Percentiles rank a stretch among this genome's conserved stretches.
phyloP scores from a whole-genome alignment of 352 stramenopile species.

The Aphanomyces astaci region DNA sequence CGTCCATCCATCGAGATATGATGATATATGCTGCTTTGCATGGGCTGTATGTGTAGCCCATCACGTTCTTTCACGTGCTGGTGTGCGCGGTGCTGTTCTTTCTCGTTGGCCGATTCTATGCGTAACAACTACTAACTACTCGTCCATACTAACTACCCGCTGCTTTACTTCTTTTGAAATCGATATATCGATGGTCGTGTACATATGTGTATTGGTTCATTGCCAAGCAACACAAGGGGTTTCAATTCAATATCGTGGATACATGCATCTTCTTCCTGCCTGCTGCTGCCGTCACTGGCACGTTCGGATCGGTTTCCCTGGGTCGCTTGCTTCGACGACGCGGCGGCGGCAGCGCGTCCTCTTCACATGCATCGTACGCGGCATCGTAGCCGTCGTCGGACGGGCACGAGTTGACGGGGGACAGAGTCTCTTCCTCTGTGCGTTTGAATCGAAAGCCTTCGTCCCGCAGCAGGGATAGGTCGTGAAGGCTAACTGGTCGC shows the following conservation, averaged over 20 bases:
- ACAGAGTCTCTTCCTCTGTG: slow-evolving; percentile 39
- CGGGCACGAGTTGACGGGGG: slow-evolving; percentile 29
- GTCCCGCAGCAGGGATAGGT: slow-evolving; percentile 65
- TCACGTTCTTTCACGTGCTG: slow-evolving; percentile 73
- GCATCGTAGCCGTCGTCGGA: slow-evolving; percentile 71
- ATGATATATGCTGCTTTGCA: not conserved
- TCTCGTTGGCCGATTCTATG: slow-evolving; percentile 82
- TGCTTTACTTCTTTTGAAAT: too few species aligned
- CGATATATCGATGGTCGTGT: too few species aligned
- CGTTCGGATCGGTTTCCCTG: slow-evolving; percentile 34
- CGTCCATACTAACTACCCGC: too few species aligned
- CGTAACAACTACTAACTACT: slow-evolving; percentile 17
- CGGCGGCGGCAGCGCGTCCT: slow-evolving; percentile 9
- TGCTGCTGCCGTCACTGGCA: slow-evolving; percentile 36
- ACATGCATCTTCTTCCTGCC: slow-evolving; percentile 86
- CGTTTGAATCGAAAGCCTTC: slow-evolving; percentile 64
- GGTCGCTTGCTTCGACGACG: slow-evolving; percentile 8
- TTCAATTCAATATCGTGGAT: slow-evolving; percentile 81
- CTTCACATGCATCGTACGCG: slow-evolving; percentile 29
- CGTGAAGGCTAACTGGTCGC: slow-evolving; percentile 46
- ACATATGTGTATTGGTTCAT: too few species aligned
- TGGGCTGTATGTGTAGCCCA: slow-evolving; percentile 32
- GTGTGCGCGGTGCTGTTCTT: slow-evolving; percentile 86
- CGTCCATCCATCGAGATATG: not conserved
- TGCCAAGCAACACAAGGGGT: too few species aligned